Base-by-base conservation (phyloP, 2,329 filamentous ascomycete genomes). In the Pseudogymnoascus sp. region DNA sequence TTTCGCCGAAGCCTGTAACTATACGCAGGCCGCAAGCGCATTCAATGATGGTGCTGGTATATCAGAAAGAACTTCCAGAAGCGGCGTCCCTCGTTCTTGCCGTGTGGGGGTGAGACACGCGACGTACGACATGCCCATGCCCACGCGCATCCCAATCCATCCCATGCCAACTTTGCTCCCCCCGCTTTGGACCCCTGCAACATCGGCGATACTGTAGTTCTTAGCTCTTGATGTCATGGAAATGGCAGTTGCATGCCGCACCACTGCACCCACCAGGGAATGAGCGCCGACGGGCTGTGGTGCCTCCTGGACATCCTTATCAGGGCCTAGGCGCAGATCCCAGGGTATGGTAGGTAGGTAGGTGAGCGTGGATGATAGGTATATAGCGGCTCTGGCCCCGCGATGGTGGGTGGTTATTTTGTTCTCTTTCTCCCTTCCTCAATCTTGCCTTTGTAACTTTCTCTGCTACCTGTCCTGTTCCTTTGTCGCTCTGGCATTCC, bases 81-180 rank as follows among this genome's bases (percentile, higher is more conserved):
- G 48, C 48, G 48, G 48, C 48, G 48, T 54, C 14, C 48, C 48
- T 54, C 48, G 48, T 31, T 54, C 48, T 54, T 54, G 7, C 48
- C 23, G 48, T 8, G 23, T 11, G 23, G 48, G 48, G 48, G 23
- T 54, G 48, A 54, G 48, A 54, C 48, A 54, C 48, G 48, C 48
- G 48, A 54, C 48, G 25, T 54, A 16, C 48, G 4, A 54, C 48
- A 31, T 54, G 48, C 25, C 25, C 14, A 51, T 54, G 23, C 23
- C 48, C 23, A 54, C 25, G 45, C 45, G 23, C 23, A 28, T 51
- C 45, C 45, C 45, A 51, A 51, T 51, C 45, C 45, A 51, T 51
- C 21, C 28, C 28, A 31, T 31, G 23, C 45, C 45, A 28, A 51
- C 45, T 28, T 16, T 31, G 4, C 3, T 2, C 2, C 21, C 43